Conservation (phyloP, 75 land plant genomes). For the Pinus tabuliformis region DNA sequence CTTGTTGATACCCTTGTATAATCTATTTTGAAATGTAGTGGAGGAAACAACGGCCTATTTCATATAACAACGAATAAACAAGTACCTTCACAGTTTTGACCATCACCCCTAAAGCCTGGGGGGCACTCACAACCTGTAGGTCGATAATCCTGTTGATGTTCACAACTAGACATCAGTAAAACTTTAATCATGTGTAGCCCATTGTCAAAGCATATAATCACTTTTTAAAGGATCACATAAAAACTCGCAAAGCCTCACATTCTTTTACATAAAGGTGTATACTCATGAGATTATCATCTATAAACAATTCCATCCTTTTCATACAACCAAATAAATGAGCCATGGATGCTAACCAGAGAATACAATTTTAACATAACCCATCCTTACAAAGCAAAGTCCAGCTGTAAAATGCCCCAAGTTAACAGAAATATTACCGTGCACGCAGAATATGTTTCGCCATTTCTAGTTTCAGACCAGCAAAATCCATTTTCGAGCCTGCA, state of each 20-base stretch:
- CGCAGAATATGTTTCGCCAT: constrained; percentile 40
- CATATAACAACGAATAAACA: neutral
- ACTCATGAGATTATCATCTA: no score
- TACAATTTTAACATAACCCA: no score
- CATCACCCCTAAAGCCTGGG: constrained; percentile 46
- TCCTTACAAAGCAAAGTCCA: neutral
- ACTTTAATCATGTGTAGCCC: no score
- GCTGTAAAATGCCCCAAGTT: neutral
- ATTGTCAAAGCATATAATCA: no score
- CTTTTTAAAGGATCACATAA: no score
- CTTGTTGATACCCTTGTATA: neutral
- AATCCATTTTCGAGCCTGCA: constrained; percentile 50
- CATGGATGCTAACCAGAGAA: neutral
- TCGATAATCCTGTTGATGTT: constrained; percentile 22
- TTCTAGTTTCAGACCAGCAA: constrained; percentile 51
- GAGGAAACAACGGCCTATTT: neutral
- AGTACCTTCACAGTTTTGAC: constrained; percentile 41
- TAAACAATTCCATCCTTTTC: no score
- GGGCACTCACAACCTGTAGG: constrained; percentile 45
- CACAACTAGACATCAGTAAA: neutral
- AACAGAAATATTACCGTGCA: constrained; percentile 31
- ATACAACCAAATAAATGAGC: neutral
- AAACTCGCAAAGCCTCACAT: no score
- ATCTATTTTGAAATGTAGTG: neutral
- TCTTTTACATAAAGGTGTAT: no score